phyloP scores from a whole-genome alignment of 2,329 filamentous ascomycete genomes.

The Akanthomyces muscarius region DNA sequence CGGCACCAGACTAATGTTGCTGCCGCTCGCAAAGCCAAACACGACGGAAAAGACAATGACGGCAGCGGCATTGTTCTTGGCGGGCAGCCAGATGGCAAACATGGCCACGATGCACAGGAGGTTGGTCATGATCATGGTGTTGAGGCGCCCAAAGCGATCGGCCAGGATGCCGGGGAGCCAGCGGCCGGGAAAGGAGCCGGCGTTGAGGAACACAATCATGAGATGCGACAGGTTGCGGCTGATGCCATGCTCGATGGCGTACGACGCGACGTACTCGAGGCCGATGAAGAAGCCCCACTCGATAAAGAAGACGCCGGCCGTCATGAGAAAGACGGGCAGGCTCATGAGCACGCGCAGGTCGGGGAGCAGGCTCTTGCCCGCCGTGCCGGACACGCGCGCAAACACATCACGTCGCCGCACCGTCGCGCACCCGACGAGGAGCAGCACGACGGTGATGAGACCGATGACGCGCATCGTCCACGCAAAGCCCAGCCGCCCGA shows the following conservation, averaged over 20 bases:
- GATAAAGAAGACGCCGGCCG: constrained; percentile 30
- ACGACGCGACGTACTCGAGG: constrained; percentile 56
- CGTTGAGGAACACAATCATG: constrained; percentile 63
- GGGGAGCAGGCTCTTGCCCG: constrained; percentile 45
- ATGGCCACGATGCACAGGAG: constrained; percentile 42
- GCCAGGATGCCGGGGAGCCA: constrained; percentile 52
- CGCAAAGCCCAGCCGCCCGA: constrained; percentile 40
- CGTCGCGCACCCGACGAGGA: constrained; percentile 28
- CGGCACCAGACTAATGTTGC: constrained; percentile 63
- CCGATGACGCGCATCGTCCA: constrained; percentile 44
- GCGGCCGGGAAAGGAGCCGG: constrained; percentile 57
- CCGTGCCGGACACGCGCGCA: constrained; percentile 46
- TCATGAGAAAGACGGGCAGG: constrained; percentile 34
- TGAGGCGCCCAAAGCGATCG: constrained; percentile 51
- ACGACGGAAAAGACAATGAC: constrained; percentile 29
- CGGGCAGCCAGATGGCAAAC: constrained; percentile 61
- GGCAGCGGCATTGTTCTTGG: constrained; percentile 40
- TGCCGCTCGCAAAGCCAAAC: constrained; percentile 63
- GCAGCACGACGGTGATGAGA: constrained; percentile 47
- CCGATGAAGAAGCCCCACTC: constrained; percentile 46
- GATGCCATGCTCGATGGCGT: constrained; percentile 51
- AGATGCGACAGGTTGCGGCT: constrained; percentile 56
- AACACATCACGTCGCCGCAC: constrained; percentile 22
- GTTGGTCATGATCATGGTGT: constrained; percentile 57
- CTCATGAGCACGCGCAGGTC: constrained; percentile 57